Conservation (phyloP, 345 rosid genomes). For the Murraya koenigii region DNA sequence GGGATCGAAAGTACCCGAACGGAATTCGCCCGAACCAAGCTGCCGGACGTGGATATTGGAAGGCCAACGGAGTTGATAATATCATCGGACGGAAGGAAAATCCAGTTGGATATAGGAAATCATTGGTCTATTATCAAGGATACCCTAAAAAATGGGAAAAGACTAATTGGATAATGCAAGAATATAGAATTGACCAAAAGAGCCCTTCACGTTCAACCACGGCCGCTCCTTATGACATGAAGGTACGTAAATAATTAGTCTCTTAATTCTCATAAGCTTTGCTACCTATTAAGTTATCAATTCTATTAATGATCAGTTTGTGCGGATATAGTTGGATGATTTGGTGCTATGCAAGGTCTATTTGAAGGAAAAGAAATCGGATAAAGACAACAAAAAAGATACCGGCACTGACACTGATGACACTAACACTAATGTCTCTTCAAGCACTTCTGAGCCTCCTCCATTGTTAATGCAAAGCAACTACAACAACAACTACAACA, state of each 20-base stretch:
- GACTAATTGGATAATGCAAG: neutral
- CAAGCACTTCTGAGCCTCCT: too few species aligned
- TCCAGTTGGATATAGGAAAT: neutral
- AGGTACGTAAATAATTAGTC: neutral
- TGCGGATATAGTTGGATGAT: neutral
- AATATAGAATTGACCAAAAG: neutral
- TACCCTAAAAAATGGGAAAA: neutral
- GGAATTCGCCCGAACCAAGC: neutral
- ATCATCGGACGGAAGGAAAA: neutral
- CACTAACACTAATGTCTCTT: neutral
- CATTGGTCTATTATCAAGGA: neutral
- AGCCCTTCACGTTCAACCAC: neutral
- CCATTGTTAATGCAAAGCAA: too few species aligned
- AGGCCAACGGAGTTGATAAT: neutral
- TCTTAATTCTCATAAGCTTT: neutral
- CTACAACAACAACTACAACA: too few species aligned
- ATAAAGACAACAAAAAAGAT: too few species aligned
- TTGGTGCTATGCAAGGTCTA: neutral
- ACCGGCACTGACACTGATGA: neutral
- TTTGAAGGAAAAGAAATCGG: neutral
- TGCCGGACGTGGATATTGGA: neutral
- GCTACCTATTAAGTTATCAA: too few species aligned
- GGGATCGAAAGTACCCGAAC: neutral
- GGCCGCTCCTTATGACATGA: neutral
- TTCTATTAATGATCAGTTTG: too few species aligned